These are phyloP conservation scores for Combretum micranthum DNA, from an alignment of 345 rosid genomes.

Conservation along the genomic window DNA sequence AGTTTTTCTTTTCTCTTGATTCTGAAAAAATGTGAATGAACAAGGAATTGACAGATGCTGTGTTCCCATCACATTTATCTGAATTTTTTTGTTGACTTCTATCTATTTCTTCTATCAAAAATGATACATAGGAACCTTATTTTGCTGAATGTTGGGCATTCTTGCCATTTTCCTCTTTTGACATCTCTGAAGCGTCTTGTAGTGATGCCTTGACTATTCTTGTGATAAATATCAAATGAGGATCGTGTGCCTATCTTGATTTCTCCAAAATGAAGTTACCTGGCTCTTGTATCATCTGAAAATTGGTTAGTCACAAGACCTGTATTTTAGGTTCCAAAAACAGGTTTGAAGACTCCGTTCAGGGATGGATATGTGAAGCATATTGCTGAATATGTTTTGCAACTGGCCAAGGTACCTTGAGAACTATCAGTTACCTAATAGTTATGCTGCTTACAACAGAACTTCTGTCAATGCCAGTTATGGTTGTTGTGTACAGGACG, in stretches of 20 bases:
- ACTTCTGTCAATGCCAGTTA: not conserved
- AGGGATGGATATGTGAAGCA: slow-evolving; percentile 74
- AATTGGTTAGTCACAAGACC: slow-evolving; percentile 7
- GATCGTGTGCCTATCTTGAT: too few species aligned
- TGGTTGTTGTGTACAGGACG: slow-evolving; percentile 48
- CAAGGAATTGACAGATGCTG: too few species aligned
- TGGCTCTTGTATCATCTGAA: not conserved
- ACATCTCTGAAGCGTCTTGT: too few species aligned
- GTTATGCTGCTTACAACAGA: not conserved
- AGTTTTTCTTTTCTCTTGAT: too few species aligned
- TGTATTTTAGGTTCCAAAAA: slow-evolving; percentile 63
- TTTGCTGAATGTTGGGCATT: not conserved
- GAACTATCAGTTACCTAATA: not conserved
- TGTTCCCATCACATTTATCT: too few species aligned
- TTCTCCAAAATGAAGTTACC: not conserved
- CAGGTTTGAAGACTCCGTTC: slow-evolving; percentile 85
- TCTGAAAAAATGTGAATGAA: too few species aligned
- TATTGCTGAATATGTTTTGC: slow-evolving; percentile 77
- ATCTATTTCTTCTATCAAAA: not conserved
- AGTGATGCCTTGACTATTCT: too few species aligned
- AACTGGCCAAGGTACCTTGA: slow-evolving; percentile 66
- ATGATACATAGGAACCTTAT: too few species aligned
- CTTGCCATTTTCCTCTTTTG: not conserved
- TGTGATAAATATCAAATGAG: too few species aligned
- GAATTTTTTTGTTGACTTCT: too few species aligned